These are phyloP conservation scores for Argentina anserina DNA, from an alignment of 306 rosid species.

Conservation along the genomic window DNA sequence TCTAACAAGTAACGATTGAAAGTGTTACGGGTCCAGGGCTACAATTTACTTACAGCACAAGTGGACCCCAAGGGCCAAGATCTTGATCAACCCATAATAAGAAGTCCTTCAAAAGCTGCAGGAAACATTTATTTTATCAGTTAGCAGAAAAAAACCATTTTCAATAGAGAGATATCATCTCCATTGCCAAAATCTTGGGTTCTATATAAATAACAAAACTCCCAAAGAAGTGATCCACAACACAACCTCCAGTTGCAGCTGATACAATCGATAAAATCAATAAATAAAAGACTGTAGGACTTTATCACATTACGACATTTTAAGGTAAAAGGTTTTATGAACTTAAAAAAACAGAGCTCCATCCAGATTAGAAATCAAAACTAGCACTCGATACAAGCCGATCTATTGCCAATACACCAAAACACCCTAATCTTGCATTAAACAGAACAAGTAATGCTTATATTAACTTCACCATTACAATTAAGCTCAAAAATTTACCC, in stretches of 20 bases:
- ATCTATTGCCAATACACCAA: not conserved
- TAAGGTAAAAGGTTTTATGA: not conserved
- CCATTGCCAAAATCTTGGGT: not conserved
- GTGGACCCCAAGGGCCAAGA: constrained; percentile 95
- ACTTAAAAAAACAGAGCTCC: not conserved
- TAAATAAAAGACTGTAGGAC: no score
- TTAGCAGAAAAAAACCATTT: not conserved
- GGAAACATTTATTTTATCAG: constrained; percentile 3
- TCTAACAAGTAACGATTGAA: not conserved
- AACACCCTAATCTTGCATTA: no score
- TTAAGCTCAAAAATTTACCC: not conserved
- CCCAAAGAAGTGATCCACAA: not conserved
- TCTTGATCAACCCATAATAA: constrained; percentile 81
- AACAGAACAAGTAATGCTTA: not conserved
- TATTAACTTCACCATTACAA: not conserved
- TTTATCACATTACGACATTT: no score
- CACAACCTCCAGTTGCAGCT: not conserved
- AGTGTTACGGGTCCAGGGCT: not conserved
- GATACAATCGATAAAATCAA: not conserved
- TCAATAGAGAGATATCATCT: not conserved
- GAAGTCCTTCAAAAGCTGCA: constrained; percentile 72
- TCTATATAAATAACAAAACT: not conserved
- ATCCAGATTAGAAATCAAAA: not conserved
- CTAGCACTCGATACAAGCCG: not conserved
- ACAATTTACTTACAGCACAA: constrained; percentile 66